Evolutionary conservation across 2,329 filamentous ascomycete species (phyloP).

Genomic region (Zasmidium cellare): DNA sequence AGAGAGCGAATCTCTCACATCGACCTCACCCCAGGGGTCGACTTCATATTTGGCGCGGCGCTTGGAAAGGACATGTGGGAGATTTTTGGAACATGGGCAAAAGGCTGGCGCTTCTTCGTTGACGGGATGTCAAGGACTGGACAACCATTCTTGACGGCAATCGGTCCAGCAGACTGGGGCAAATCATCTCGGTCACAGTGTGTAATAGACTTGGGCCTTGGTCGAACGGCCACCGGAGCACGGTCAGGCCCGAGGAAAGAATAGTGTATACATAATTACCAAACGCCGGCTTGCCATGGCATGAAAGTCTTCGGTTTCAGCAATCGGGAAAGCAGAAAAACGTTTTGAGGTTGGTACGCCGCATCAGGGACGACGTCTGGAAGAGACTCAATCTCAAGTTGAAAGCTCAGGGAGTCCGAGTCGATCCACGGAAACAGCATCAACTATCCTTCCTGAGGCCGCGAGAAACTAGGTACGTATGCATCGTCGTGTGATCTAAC

Average conservation of each 20-base stretch:
- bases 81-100: not conserved
- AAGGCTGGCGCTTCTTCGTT: not conserved
- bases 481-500: not conserved
- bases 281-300: not conserved
- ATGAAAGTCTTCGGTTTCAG: not conserved
- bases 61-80: not conserved
- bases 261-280: not conserved
- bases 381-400: too few relatives aligned
- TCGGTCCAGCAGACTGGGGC: not conserved
- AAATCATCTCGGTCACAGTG: not conserved
- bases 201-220: not conserved
- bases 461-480: not conserved
- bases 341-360: too few relatives aligned
- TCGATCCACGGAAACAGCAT: too few relatives aligned
- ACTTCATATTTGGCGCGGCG: not conserved
- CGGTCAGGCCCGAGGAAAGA: not conserved
- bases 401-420: too few relatives aligned
- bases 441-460: too few relatives aligned
- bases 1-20: not conserved
- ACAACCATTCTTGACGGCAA: not conserved
- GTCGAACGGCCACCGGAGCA: not conserved
- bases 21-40: not conserved
- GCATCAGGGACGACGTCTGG: too few relatives aligned
- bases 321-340: too few relatives aligned
- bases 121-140: not conserved